phyloP scores from a whole-genome alignment of 495 filamentous ascomycete species.

The Neurospora cerealis region DNA sequence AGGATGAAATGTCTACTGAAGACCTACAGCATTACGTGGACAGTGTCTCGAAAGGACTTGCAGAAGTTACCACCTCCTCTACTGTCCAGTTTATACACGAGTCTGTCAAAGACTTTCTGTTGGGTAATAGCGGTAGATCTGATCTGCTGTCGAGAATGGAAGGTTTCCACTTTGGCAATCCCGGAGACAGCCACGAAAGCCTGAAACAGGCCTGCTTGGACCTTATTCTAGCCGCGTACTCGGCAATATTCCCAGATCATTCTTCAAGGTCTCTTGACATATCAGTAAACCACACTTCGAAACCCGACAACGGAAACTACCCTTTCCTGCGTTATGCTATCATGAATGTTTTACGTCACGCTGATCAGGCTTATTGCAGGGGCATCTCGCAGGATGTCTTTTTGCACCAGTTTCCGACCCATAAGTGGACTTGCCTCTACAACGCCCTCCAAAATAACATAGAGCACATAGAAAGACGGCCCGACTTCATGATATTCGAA shows the following conservation, averaged over 20 bases:
- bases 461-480: no score
- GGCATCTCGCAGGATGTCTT: not conserved
- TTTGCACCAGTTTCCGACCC: not conserved
- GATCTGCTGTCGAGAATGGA: not conserved
- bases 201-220: not conserved
- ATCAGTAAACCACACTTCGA: not conserved
- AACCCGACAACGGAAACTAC: not conserved
- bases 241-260: not conserved
- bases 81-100: slow-evolving; percentile 31
- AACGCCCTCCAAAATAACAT: no score
- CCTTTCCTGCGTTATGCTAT: not conserved
- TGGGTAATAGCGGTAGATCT: not conserved
- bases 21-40: slow-evolving; percentile 13
- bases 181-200: not conserved
- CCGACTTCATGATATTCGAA: no score
- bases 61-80: slow-evolving; percentile 12
- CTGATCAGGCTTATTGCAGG: not conserved
- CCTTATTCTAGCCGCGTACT: not conserved
- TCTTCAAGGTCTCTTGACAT: not conserved
- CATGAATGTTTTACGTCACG: not conserved
- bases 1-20: not conserved
- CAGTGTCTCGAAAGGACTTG: slow-evolving; percentile 22
- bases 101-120: slow-evolving; percentile 24
- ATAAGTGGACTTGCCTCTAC: not conserved
- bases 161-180: not conserved